These are phyloP conservation scores for Ceratocystis diversiconidia DNA, from an alignment of 2,329 filamentous ascomycete genomes.

Conservation along the genomic window DNA sequence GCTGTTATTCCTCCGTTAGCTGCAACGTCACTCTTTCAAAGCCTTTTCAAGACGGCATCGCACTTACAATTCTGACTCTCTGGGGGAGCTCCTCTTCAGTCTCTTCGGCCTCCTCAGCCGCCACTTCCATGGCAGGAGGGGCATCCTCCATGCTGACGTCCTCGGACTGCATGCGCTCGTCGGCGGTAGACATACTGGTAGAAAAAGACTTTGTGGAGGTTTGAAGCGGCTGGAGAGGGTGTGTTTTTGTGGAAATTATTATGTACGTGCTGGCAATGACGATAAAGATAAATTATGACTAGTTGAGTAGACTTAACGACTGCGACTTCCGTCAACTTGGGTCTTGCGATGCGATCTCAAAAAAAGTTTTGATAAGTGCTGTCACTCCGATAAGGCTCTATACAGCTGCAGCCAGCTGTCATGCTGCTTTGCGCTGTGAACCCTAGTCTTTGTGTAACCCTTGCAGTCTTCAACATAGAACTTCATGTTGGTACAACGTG, in stretches of 20 bases:
- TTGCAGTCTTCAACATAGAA: neutral
- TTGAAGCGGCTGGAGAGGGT: neutral
- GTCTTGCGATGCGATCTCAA: neutral
- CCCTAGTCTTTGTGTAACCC: neutral
- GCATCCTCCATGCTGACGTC: conserved; percentile 34
- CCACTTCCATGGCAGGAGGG: conserved; percentile 25
- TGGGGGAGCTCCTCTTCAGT: conserved; percentile 35
- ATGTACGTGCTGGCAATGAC: neutral
- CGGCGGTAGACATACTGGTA: conserved; percentile 12
- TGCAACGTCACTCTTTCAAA: neutral
- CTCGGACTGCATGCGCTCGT: conserved; percentile 17
- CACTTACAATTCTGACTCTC: conserved; percentile 47
- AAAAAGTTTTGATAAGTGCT: conserved; percentile 4
- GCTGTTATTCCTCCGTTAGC: conserved; percentile 34
- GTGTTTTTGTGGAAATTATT: neutral
- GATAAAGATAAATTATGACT: neutral
- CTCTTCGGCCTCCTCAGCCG: conserved; percentile 26
- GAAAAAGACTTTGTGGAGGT: neutral
- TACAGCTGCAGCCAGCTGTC: neutral
- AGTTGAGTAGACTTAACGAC: neutral
- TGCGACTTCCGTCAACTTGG: neutral
- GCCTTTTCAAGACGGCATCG: neutral
- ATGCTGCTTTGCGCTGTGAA: too few species aligned
- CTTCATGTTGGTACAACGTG: neutral
- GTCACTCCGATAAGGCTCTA: neutral